Evolutionary conservation across 1,284 basidiomycete species (phyloP), one percentile per base, ranked within the genome.

Genomic region (Cutaneotrichosporon spelunceum): DNA sequence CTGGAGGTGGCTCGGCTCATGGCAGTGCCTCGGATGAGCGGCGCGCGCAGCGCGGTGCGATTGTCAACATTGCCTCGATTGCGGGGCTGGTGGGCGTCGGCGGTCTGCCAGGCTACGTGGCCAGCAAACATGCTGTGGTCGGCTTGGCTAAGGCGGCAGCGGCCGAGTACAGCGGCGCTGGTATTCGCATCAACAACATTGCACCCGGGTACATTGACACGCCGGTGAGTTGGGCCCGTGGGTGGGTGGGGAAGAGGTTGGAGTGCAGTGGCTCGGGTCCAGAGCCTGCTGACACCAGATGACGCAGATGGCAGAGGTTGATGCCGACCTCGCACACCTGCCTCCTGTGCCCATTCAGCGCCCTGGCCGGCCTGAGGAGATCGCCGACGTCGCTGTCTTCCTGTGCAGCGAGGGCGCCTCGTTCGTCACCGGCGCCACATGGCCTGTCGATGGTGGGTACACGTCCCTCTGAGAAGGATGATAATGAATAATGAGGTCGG

Each of bases 341-440:
- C 47, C 61, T 1, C 48, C 45, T 1, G 49, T 55, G 13, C 57
- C 61, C 7, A 53, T 50, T n/a, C 24, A 30, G 11, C 58, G 62
- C 16, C 23, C 47, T 11, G 62, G 50, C 5, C 30, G 47, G n/a
- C 59, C 68, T 4, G 70, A 71, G 34, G 72, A 74, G 60, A 60
- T 74, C 27, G 72, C 72, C 2, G 72, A 74, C 61, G 67, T 70
- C 14, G 59, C 68, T 10, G 49, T 72, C 16, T 74, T 74, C 59
- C 57, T 74, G 39, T 56, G 54, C 16, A 56, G 62, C 21, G 68
- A 70, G 62, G 67, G 67, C 57, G 70, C 70, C 23, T 68, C 66
- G 53, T 74, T 70, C 42, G 70, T 72, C 3, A 70, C 70, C 24
- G 72, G 72, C 26, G 68, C 69, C 2, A 64, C 65, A 13, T 74